Base-by-base conservation (phyloP, 768 basidiomycete genomes). In the Panaeolus papilionaceus region DNA sequence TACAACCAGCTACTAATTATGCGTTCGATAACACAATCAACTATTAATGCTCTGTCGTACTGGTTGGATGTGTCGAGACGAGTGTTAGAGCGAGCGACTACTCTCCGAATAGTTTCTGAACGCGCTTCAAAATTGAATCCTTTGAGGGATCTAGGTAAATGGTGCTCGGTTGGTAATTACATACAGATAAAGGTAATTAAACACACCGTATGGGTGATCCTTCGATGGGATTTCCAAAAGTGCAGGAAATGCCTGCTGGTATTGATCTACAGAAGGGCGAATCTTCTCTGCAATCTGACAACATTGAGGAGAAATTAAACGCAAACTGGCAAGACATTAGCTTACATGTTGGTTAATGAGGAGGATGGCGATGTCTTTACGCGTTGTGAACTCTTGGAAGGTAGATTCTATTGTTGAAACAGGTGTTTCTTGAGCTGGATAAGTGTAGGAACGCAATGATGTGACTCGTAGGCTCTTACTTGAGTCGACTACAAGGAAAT, bases 171-270 rank as follows among this genome's bases (percentile, higher is more conserved):
- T 23, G 28, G 38, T 37, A 54, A 26, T 45, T 37, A 38, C 7
- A 10, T 20, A 11, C 16, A 33, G 45, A 33, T 39, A 28, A 10
- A 23, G 14, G 54, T 62, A 20, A 65, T 51, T 63, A 49, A 45
- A 80, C 87, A 67, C 64, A 97, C 97, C 96, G 73, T 99, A 99
- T 40, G 97, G 97, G 79, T 98, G 96, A 75, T 99, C 97, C 78
- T 99, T 99, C 65, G 95, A 96, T 28, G 98, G 98, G 69, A 99
- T 99, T 80, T 99, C 98, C 16, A 99, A 88, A 45, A 99, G 81
- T 0, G 98, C 95, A 23, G 98, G 98, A 82, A 99, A 99, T 0
- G 97, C 90, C 78, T 96, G 93, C 71, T 94, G 90, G 78, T 99
- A 99, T 73, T 90, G 90, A 80, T 99, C 98, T 12, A 99, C 95